A percentile compares a stretch with the other conserved stretches of the same genome.
Conservation (phyloP, 2,329 filamentous ascomycete species). For the Neofusicoccum sp. region DNA sequence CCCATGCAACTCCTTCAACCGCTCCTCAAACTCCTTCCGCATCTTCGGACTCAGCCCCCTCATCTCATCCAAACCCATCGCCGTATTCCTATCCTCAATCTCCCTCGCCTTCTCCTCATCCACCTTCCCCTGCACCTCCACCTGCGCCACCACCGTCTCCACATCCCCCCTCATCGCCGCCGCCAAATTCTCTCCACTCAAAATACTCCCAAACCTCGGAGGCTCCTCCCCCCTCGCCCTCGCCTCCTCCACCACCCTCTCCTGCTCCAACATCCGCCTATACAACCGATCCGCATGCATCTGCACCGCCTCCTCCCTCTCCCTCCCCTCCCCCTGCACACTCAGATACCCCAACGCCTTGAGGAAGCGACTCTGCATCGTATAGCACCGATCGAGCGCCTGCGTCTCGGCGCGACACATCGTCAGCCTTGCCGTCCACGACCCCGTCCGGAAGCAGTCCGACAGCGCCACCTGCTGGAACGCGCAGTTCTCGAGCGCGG, state of each 20-base stretch:
- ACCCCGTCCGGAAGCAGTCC: constrained; percentile 72
- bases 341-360: constrained; percentile 86
- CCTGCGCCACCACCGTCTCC: background rate
- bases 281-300: constrained; percentile 93
- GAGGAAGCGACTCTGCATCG: constrained; percentile 85
- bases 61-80: constrained; percentile 27
- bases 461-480: constrained; percentile 80
- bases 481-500: constrained; percentile 91
- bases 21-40: constrained; percentile 33
- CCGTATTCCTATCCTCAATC: constrained; percentile 32
- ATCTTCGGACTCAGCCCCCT: constrained; percentile 30
- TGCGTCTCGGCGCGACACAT: constrained; percentile 78
- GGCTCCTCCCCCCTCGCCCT: constrained; percentile 54
- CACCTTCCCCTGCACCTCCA: background rate
- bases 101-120: constrained; percentile 23
- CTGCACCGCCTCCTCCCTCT: constrained; percentile 81
- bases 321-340: constrained; percentile 60
- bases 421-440: constrained; percentile 65
- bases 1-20: constrained; percentile 29
- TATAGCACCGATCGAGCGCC: constrained; percentile 82
- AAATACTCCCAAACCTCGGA: constrained; percentile 60
- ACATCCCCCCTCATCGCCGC: constrained; percentile 7
- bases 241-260: constrained; percentile 69
- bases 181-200: constrained; percentile 30
- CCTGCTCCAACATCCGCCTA: constrained; percentile 80